Evolutionary conservation across 2,329 filamentous ascomycete species (phyloP).

Genomic region (Penicillium olsonii): DNA sequence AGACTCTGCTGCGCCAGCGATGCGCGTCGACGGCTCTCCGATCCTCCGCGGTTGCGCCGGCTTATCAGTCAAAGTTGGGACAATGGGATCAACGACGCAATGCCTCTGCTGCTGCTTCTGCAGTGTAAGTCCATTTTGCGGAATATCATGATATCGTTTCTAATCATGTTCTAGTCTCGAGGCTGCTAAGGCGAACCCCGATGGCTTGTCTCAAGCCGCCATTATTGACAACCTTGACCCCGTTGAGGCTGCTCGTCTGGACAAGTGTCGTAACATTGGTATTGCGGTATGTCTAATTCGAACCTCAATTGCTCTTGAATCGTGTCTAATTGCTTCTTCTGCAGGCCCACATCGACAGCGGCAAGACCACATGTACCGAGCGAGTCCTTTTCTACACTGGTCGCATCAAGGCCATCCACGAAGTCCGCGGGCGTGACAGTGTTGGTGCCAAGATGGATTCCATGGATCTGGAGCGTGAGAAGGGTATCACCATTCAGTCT

Average conservation of each 20-base stretch:
- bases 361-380: slow-evolving; percentile 95
- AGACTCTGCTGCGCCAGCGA: slow-evolving; percentile 39
- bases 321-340: slow-evolving; percentile 8
- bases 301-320: background rate
- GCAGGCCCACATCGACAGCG: slow-evolving; percentile 95
- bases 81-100: slow-evolving; percentile 47
- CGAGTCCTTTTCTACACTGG: slow-evolving; percentile 98
- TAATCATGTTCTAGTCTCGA: slow-evolving; percentile 48
- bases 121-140: slow-evolving; percentile 39
- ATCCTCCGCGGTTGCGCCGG: slow-evolving; percentile 32
- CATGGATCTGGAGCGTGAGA: slow-evolving; percentile 97
- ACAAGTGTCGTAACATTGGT: slow-evolving; percentile 90
- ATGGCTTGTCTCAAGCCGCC: slow-evolving; percentile 59
- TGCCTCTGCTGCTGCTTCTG: slow-evolving; percentile 45
- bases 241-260: slow-evolving; percentile 74
- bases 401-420: slow-evolving; percentile 94
- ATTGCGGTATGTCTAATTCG: slow-evolving; percentile 70
- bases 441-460: slow-evolving; percentile 99
- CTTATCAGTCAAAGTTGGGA: slow-evolving; percentile 40
- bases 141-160: background rate
- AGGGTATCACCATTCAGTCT: slow-evolving; percentile 98
- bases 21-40: slow-evolving; percentile 42
- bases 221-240: slow-evolving; percentile 80
- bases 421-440: slow-evolving; percentile 84
- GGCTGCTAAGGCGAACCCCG: slow-evolving; percentile 59